These are phyloP conservation scores for Glonium stellatum DNA, from an alignment of 495 filamentous ascomycete genomes.

Conservation along the genomic window DNA sequence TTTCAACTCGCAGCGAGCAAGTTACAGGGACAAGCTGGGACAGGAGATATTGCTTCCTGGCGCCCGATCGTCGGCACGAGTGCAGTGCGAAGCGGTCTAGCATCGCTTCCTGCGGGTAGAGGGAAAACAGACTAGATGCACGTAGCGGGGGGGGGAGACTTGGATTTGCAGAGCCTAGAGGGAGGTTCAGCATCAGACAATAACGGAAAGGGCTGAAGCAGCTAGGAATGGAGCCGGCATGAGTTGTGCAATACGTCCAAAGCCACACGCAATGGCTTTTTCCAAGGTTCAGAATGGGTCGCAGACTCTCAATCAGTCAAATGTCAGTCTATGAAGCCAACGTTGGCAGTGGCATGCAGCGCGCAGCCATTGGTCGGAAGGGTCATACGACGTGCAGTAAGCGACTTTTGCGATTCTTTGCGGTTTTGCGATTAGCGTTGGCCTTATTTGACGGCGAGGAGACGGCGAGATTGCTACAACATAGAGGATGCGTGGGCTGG, in stretches of 20 bases:
- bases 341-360: background rate
- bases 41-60: background rate
- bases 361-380: conserved; percentile 4
- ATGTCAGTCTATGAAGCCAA: background rate
- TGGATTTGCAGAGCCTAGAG: background rate
- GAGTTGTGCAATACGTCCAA: background rate
- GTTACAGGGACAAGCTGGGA: background rate
- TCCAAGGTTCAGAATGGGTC: background rate
- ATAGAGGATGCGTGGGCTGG: background rate
- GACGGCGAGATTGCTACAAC: background rate
- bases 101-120: background rate
- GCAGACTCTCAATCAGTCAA: background rate
- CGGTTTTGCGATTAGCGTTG: background rate
- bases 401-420: background rate
- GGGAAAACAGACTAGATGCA: background rate
- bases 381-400: conserved; percentile 8
- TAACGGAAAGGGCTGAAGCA: background rate
- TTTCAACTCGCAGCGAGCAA: background rate
- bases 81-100: background rate
- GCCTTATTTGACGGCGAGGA: background rate
- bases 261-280: background rate
- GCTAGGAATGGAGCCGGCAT: background rate
- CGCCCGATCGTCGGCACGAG: background rate
- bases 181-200: background rate
- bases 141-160: background rate